Conservation (phyloP, 441 rosid genomes). For the Euphorbia corollata region DNA sequence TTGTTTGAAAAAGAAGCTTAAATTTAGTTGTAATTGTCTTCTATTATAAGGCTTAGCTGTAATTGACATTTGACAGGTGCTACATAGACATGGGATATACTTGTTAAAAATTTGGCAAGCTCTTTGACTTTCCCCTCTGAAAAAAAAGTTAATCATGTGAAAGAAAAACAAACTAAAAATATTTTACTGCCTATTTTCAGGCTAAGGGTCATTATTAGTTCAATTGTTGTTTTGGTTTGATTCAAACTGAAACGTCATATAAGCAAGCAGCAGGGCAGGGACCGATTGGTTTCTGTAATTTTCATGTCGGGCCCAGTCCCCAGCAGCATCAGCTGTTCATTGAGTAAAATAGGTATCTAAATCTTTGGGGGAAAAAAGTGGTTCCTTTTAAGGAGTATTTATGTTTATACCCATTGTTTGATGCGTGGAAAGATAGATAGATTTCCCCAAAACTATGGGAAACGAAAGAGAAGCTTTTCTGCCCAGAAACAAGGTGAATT, state of each 20-base stretch:
- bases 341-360: too few relatives aligned
- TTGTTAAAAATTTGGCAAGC: background rate
- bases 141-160: background rate
- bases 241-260: too few relatives aligned
- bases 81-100: background rate
- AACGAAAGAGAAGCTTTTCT: conserved; percentile 26
- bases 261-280: background rate
- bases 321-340: background rate
- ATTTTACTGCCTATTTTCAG: too few relatives aligned
- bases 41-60: conserved; percentile 3
- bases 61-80: background rate
- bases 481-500: conserved; percentile 13
- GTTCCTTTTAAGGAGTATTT: background rate
- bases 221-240: too few relatives aligned
- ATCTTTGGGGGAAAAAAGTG: too few relatives aligned
- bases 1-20: background rate
- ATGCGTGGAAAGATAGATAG: too few relatives aligned
- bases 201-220: too few relatives aligned
- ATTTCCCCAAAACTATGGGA: conserved; percentile 34
- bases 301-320: background rate
- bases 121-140: background rate
- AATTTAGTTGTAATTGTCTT: background rate
- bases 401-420: conserved; percentile 16
- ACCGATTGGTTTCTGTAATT: background rate
- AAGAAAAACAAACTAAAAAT: background rate